phyloP scores from a whole-genome alignment of 2,329 filamentous ascomycete species.

The Colletotrichum orchidophilum region DNA sequence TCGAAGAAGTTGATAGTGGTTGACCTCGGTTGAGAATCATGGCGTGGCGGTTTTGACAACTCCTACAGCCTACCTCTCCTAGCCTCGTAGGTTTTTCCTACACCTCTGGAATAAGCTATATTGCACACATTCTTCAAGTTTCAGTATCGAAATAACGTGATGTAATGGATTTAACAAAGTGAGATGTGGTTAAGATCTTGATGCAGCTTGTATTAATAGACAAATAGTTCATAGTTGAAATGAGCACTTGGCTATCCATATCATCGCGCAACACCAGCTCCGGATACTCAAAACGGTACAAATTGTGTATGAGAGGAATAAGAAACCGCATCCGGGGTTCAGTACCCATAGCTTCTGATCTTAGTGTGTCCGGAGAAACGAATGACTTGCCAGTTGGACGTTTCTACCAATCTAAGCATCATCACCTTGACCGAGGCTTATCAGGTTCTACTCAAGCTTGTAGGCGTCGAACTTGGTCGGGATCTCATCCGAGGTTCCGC shows the following conservation, averaged over 20 bases:
- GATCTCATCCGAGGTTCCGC: not conserved
- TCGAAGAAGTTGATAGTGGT: too few relatives aligned
- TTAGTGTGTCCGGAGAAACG: not conserved
- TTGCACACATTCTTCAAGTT: too few relatives aligned
- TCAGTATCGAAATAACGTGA: too few relatives aligned
- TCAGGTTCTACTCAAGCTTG: not conserved
- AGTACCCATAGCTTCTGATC: not conserved
- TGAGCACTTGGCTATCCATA: not conserved
- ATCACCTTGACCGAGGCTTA: not conserved
- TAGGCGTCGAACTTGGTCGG: not conserved
- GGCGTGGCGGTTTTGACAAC: too few relatives aligned
- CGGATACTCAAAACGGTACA: not conserved
- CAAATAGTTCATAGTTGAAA: not conserved
- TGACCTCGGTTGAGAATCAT: too few relatives aligned
- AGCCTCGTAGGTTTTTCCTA: too few relatives aligned
- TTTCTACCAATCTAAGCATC: not conserved
- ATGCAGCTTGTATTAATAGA: not conserved
- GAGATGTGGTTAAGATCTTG: too few relatives aligned
- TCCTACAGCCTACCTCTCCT: too few relatives aligned
- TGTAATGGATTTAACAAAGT: too few relatives aligned
- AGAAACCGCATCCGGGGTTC: not conserved
- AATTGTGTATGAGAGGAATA: not conserved
- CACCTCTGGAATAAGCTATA: too few relatives aligned
- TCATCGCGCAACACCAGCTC: not conserved
- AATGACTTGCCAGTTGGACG: not conserved